Percentiles rank a stretch among this genome's conserved stretches.
Conservation (phyloP, 306 rosid species). For the Acmispon strigosus region DNA sequence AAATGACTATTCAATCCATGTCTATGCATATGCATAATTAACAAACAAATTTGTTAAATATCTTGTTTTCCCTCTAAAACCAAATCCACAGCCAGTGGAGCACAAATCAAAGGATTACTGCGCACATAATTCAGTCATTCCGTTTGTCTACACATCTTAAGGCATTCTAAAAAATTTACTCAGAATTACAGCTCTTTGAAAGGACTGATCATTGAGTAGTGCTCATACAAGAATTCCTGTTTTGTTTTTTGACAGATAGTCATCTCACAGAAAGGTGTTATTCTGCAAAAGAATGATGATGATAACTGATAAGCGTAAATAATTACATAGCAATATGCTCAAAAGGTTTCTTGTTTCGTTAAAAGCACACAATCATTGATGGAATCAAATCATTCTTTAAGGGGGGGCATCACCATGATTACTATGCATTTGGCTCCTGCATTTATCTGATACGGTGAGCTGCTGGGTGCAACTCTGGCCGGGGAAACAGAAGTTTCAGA, state of each 20-base stretch:
- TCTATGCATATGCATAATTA: too few relatives aligned
- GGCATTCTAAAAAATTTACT: too few relatives aligned
- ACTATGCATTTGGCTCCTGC: constrained; percentile 16
- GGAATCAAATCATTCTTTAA: constrained; percentile 20
- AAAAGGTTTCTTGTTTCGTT: not conserved
- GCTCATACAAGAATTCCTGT: too few relatives aligned
- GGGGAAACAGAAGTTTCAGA: constrained; percentile 74
- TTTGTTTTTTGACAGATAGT: too few relatives aligned
- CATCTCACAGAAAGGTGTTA: not conserved
- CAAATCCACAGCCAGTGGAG: too few relatives aligned
- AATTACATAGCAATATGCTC: not conserved
- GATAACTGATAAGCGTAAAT: not conserved
- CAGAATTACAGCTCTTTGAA: too few relatives aligned
- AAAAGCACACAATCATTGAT: not conserved
- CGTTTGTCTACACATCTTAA: too few relatives aligned
- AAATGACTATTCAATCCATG: too few relatives aligned
- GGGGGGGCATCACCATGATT: constrained; percentile 10
- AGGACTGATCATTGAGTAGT: too few relatives aligned
- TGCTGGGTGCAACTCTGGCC: constrained; percentile 33
- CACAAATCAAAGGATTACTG: not conserved
- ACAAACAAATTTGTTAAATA: too few relatives aligned
- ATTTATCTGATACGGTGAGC: constrained; percentile 18
- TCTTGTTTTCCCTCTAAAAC: too few relatives aligned
- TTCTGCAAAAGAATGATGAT: not conserved
- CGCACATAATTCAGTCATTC: not conserved